These are phyloP conservation scores for Penicillium sp. DNA, from an alignment of 2,329 filamentous ascomycete species.

Conservation along the genomic window DNA sequence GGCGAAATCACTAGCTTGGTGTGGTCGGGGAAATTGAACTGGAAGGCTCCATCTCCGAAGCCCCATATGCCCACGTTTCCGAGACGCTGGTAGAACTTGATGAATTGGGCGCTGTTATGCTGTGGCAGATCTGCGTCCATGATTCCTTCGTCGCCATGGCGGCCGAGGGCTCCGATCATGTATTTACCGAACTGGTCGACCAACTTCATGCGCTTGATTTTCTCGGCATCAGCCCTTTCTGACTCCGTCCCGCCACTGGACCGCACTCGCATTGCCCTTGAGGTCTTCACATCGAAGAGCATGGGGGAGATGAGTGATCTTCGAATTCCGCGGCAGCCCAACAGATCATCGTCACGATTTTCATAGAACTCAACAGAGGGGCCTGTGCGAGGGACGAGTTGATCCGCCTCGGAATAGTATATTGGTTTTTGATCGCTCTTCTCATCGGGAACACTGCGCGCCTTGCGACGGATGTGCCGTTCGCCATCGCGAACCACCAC, in stretches of 20 bases:
- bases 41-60: constrained; percentile 52
- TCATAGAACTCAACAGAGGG: constrained; percentile 52
- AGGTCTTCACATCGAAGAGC: constrained; percentile 41
- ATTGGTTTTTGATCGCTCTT: constrained; percentile 23
- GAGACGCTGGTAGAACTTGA: constrained; percentile 54
- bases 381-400: constrained; percentile 47
- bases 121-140: constrained; percentile 29
- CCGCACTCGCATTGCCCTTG: constrained; percentile 38
- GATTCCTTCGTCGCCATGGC: constrained; percentile 40
- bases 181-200: constrained; percentile 56
- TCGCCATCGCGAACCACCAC: constrained; percentile 51
- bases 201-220: constrained; percentile 51
- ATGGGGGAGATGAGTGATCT: constrained; percentile 43
- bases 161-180: constrained; percentile 52
- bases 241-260: constrained; percentile 33
- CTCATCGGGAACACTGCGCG: constrained; percentile 39
- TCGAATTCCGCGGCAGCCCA: constrained; percentile 41
- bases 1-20: constrained; percentile 53
- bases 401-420: constrained; percentile 44
- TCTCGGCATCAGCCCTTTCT: constrained; percentile 47
- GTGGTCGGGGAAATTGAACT: constrained; percentile 57
- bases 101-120: constrained; percentile 40
- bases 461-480: constrained; percentile 48
- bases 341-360: constrained; percentile 38
- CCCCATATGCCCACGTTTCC: constrained; percentile 58